phyloP scores from a whole-genome alignment of 106 monocot genomes.

The Chionographis japonica region DNA sequence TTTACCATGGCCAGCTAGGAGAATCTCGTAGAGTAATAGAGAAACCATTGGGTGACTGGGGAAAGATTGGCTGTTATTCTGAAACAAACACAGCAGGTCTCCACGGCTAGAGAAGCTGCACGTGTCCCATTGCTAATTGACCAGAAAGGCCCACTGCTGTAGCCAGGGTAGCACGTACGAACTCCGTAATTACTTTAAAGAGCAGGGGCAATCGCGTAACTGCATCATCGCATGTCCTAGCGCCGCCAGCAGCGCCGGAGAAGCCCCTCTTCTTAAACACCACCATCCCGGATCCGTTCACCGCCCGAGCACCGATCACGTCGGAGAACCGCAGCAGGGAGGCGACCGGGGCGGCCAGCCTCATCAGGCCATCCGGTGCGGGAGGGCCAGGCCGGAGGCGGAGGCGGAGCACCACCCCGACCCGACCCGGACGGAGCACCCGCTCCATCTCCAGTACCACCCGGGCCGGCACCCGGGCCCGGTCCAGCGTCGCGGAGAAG shows the following conservation, averaged over 20 bases:
- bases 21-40: too few relatives aligned
- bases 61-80: too few relatives aligned
- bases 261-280: slow-evolving; percentile 23
- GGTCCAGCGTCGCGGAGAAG: slow-evolving; percentile 26
- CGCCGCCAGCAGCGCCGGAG: neutral
- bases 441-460: slow-evolving; percentile 38
- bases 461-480: slow-evolving; percentile 34
- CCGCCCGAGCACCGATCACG: slow-evolving; percentile 14
- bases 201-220: too few relatives aligned
- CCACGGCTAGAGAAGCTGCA: too few relatives aligned
- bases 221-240: too few relatives aligned
- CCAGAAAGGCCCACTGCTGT: too few relatives aligned
- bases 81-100: too few relatives aligned
- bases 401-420: slow-evolving; percentile 19
- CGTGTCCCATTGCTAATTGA: too few relatives aligned
- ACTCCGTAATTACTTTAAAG: too few relatives aligned
- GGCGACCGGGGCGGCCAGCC: slow-evolving; percentile 25
- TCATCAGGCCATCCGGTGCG: slow-evolving; percentile 17
- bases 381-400: neutral
- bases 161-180: too few relatives aligned
- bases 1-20: too few relatives aligned
- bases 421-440: slow-evolving; percentile 27
- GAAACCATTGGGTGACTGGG: too few relatives aligned
- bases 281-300: slow-evolving; percentile 23
- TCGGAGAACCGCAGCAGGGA: slow-evolving; percentile 30